Base-by-base conservation (phyloP, 768 basidiomycete species). In the Kwoniella europaea region DNA sequence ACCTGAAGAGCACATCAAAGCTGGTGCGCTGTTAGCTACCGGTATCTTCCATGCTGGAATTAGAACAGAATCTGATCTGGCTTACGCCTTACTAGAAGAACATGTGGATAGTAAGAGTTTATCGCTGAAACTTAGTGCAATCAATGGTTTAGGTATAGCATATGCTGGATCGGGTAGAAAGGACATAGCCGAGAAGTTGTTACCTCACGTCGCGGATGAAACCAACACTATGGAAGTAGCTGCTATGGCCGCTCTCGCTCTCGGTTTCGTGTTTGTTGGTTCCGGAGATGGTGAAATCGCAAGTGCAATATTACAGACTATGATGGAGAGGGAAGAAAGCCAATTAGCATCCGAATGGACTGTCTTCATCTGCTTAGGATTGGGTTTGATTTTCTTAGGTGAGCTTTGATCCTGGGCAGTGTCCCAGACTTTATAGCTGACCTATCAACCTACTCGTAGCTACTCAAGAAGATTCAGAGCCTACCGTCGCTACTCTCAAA, bases 1-100 rank as follows among this genome's bases (percentile, higher is more conserved):
- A 0, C 85, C 92, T 1, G 97, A 99, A 76, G 97, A 99, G 82
- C 88, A 94, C 83, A 98, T 98, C 87, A 98, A 98, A 89, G 92
- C 95, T 43, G 97, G 97, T 58, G 94, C 96, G 12, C 88, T 98
- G 60, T 88, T 99, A 42, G 97, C 96, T 0, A 98, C 91, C 12
- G 97, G 97, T 71, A 90, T 98, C 71, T 86, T 98, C 43, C 94
- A 94, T 83, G 89, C 90, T 27, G 90, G 91, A 67, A 90, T 98
- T 13, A 90, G 93, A 61, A 92, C 93, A 2, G 96, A 98, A 83
- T 91, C 92, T 13, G 97, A 99, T 75, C 91, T 94, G 0, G 93
- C 94, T 0, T 87, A 95, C 53, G 94, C 94, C 1, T 88, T 99
- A 52, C 88, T 99, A 2, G 90, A 90, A 15, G 96, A 98, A 16